These are phyloP conservation scores for Phytophthora kernoviae DNA, from an alignment of 352 stramenopile genomes.

Conservation along the genomic window DNA sequence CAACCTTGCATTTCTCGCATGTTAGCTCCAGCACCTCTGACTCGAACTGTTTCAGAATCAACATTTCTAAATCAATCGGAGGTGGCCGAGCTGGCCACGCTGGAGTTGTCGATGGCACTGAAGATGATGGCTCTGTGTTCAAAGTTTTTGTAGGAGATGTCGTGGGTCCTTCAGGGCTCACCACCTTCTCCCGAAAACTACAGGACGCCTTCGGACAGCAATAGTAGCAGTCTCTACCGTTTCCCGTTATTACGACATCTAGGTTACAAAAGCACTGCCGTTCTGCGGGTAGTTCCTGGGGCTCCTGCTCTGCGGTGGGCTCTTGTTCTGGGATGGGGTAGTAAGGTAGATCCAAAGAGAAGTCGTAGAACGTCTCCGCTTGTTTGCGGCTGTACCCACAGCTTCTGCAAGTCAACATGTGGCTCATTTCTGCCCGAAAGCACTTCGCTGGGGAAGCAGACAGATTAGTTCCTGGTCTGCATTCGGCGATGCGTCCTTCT, in stretches of 20 bases:
- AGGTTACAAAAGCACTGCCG: constrained; percentile 69
- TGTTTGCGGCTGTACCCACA: constrained; percentile 83
- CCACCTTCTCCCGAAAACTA: constrained; percentile 61
- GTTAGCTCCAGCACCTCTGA: constrained; percentile 75
- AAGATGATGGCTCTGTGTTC: constrained; percentile 8
- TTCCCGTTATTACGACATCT: constrained; percentile 36
- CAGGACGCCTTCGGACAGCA: constrained; percentile 66
- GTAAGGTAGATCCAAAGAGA: constrained; percentile 83
- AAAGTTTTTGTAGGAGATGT: constrained; percentile 14
- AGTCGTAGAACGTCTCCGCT: constrained; percentile 86
- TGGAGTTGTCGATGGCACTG: constrained; percentile 7
- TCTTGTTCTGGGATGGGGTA: constrained; percentile 25
- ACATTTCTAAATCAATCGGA: constrained; percentile 55
- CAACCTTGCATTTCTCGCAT: constrained; percentile 84
- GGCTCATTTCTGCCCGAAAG: constrained; percentile 79
- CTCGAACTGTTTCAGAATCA: constrained; percentile 84
- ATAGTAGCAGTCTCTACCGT: constrained; percentile 47
- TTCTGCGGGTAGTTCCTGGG: constrained; percentile 36
- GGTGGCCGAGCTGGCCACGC: constrained; percentile 10
- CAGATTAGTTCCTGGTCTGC: constrained; percentile 52
- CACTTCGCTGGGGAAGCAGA: constrained; percentile 72
- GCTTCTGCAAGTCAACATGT: constrained; percentile 75
- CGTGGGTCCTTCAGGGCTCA: constrained; percentile 5
- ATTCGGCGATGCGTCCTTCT: constrained; percentile 20
- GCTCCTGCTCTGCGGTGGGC: constrained; percentile 34